Evolutionary conservation across 768 basidiomycete species (phyloP), one percentile per base, ranked within the genome.

Genomic region (Vararia minispora): DNA sequence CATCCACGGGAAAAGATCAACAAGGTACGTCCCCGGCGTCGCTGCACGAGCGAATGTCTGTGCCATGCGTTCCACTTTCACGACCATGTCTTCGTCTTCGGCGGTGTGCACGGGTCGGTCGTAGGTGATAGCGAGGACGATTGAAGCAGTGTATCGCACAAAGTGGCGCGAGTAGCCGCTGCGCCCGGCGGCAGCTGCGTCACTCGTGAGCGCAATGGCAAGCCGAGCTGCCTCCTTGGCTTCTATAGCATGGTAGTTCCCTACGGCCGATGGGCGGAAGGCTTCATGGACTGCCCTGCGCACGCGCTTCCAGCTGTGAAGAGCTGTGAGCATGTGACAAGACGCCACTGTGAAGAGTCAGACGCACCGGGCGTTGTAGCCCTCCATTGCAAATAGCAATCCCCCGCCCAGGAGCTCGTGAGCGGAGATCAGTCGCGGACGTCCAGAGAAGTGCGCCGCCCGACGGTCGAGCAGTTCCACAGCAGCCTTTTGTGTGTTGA

Each of bases 261-360:
- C 33, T 6, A 37, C 41, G 10, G 16, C 22, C 5, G 23, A 16
- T 14, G 13, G 36, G 8, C 30, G 36, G 24, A 63, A 54, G 5
- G 56, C 56, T 29, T 61, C 60, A 40, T 62, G 57, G 3, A 52
- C 53, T 1, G 59, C 55, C 12, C 58, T 52, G 17, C 60, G 55
- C 55, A 59, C 55, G 11, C 55, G 45, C 20, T 57, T 51, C 60
- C 59, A 63, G 20, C 60, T 63, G 32, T 20, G 18, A 4, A 11
- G n/a, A 23, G 27, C 9, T 39, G 16, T 36, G 13, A 13, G 31
- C 6, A n/a, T 35, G 27, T 24, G 17, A 24, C 22, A 25, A 40
- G 13, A n/a, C 13, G 17, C n/a, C 3, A 23, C 18, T 25, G 17
- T 21, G 11, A 12, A 28, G 3, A 22, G 16, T 35, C 3, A 27